Evolutionary conservation across 148 eudicot genomes (phyloP), one percentile per base, ranked within the genome.

Genomic region (Vaccinium vitisidaea): DNA sequence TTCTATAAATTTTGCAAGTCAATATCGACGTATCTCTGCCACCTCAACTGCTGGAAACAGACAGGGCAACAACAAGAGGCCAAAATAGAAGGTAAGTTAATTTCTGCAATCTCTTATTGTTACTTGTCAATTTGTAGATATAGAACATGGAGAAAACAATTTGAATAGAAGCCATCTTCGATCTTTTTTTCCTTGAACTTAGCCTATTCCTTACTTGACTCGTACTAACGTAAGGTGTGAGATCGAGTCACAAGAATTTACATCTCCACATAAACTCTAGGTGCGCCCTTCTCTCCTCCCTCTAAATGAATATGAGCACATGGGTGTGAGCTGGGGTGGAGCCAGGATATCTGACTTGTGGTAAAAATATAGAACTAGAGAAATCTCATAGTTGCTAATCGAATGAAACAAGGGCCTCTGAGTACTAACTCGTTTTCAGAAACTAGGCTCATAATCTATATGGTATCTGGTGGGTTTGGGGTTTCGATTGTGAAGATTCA

Each of bases 1-100:
- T 88, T 83, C 80, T 49, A 69, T 85, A 61, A 63, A 36, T 88
- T 74, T 83, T 82, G 52, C 59, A 14, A 80, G 86, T 85, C 86
- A 85, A 80, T 50, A 69, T 77, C 76, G 2, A 55, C 16, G 25
- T n/a, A 56, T 79, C 84, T 80, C 71, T 84, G 82, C 85, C 82
- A 83, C 49, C 61, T 76, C 83, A 85, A 83, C 90, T 69, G 78
- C 84, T 67, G 23, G 82, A 85, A 80, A 61, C 53, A 6, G 87
- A 87, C 85, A 73, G 52, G 61, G 73, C 84, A 85, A 83, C 89
- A 70, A 83, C 56, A 83, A 69, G 50, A 43, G 14, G 52, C 77
- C 80, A 84, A 69, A 76, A 52, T 43, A 25, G 54, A n/a, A 14
- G 83, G 81, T 10, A 39, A 74, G 3, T 49, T 58, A 36, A 25